These are phyloP conservation scores for Eleusine indica DNA, from an alignment of 176 grass and related monocot species.

Conservation along the genomic window DNA sequence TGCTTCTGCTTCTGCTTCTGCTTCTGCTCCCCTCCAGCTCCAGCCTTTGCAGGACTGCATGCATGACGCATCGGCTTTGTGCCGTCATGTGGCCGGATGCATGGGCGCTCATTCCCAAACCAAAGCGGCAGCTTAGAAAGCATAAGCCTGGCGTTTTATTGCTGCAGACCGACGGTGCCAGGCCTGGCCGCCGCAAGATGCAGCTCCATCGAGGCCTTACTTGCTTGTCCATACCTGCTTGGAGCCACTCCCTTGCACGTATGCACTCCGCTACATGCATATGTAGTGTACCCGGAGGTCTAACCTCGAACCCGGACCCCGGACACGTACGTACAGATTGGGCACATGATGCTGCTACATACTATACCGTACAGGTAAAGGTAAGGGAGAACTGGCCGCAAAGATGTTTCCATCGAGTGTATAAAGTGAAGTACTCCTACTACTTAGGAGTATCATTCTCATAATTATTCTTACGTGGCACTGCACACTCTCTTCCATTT, in stretches of 20 bases:
- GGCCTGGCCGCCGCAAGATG: neutral
- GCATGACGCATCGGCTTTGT: slow-evolving; percentile 32
- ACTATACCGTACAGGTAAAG: too few species aligned
- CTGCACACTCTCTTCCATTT: too few species aligned
- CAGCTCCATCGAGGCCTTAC: slow-evolving; percentile 24
- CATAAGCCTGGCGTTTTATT: slow-evolving; percentile 52
- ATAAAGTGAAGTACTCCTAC: too few species aligned
- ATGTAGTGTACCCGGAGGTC: neutral
- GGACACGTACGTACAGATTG: neutral
- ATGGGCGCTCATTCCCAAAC: slow-evolving; percentile 30
- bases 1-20: slow-evolving; percentile 7
- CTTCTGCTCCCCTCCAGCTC: neutral
- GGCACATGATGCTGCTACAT: too few species aligned
- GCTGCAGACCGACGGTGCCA: slow-evolving; percentile 19
- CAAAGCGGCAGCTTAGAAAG: slow-evolving; percentile 37
- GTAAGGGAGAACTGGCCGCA: too few species aligned
- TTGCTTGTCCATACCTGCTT: slow-evolving; percentile 52
- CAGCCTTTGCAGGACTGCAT: slow-evolving; percentile 15
- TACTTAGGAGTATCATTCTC: too few species aligned
- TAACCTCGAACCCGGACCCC: neutral
- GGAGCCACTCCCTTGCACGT: slow-evolving; percentile 41
- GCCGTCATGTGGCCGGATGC: neutral
- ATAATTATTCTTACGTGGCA: too few species aligned
- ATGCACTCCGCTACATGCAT: neutral
- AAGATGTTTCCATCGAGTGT: too few species aligned